Evolutionary conservation across 2,329 filamentous ascomycete genomes (phyloP).

Genomic region (Aspergillus sp.): DNA sequence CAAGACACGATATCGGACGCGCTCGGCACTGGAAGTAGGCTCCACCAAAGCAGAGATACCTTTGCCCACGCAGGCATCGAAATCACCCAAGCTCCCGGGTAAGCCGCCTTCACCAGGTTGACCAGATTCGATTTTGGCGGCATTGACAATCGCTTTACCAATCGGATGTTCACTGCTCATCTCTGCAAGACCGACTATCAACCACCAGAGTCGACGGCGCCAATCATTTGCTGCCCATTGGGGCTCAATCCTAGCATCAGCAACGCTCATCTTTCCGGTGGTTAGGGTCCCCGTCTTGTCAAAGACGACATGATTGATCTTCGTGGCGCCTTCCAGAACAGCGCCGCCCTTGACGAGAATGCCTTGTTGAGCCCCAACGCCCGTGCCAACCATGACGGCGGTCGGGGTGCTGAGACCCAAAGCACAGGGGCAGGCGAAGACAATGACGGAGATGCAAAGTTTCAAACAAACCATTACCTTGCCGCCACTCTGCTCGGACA

Average conservation of each 20-base stretch:
- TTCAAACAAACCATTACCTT: conserved; percentile 96
- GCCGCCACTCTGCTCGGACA: conserved; percentile 76
- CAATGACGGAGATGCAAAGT: conserved; percentile 96
- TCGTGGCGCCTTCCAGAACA: conserved; percentile 85
- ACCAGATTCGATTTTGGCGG: conserved; percentile 73
- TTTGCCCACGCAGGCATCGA: conserved; percentile 77
- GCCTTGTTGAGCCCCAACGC: conserved; percentile 89
- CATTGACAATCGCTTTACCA: conserved; percentile 77
- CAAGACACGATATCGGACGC: conserved; percentile 72
- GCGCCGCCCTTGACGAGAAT: conserved; percentile 98
- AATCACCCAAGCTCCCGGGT: conserved; percentile 82
- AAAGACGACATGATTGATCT: conserved; percentile 83
- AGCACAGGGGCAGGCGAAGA: conserved; percentile 95
- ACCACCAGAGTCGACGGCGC: conserved; percentile 83
- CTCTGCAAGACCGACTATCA: conserved; percentile 91
- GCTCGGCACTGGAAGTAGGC: conserved; percentile 66
- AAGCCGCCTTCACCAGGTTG: conserved; percentile 70
- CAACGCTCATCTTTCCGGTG: conserved; percentile 91
- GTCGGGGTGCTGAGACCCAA: conserved; percentile 95
- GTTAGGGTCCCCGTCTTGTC: conserved; percentile 97
- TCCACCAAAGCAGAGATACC: conserved; percentile 82
- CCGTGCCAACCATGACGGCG: conserved; percentile 98
- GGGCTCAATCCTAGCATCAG: conserved; percentile 64
- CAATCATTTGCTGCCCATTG: conserved; percentile 69
- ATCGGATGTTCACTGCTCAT: conserved; percentile 95